These are phyloP conservation scores for Metschnikowia colocasiae DNA, from an alignment of 805 yeast species.

Conservation along the genomic window DNA sequence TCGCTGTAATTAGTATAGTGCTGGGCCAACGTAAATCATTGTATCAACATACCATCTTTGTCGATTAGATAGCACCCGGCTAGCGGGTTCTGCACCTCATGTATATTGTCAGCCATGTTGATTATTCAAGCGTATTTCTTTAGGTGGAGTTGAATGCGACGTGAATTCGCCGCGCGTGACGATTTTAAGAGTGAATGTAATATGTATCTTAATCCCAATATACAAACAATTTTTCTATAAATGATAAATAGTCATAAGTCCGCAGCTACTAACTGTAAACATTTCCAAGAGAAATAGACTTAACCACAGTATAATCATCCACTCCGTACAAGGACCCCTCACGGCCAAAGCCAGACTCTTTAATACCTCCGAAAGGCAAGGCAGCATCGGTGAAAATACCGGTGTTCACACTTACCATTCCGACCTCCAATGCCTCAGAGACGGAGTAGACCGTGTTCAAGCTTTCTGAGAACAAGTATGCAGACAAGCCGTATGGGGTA, in stretches of 20 bases:
- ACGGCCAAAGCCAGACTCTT: conserved; percentile 67
- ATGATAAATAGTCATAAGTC: neutral
- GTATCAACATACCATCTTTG: conserved; percentile 18
- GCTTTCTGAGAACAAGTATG: conserved; percentile 55
- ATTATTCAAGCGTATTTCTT: neutral
- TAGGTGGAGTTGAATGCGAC: neutral
- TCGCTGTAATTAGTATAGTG: conserved; percentile 20
- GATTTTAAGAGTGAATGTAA: neutral
- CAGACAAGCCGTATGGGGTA: conserved; percentile 54
- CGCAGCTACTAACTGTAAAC: conserved; percentile 18
- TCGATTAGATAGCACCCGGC: conserved; percentile 22
- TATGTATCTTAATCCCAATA: neutral
- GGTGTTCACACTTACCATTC: conserved; percentile 62
- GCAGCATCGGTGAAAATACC: conserved; percentile 55
- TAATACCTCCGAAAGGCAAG: conserved; percentile 59
- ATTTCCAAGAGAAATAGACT: conserved; percentile 50
- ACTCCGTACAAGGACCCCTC: conserved; percentile 63
- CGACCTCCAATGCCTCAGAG: conserved; percentile 56
- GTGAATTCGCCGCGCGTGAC: neutral
- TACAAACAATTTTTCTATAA: neutral
- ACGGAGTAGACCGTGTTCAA: conserved; percentile 49
- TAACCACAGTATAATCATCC: conserved; percentile 55
- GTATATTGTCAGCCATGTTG: conserved; percentile 7
- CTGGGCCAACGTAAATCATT: neutral
- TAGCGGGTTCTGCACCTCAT: conserved; percentile 10